Evolutionary conservation across 495 filamentous ascomycete species (phyloP).

Genomic region (Neurospora sp.): DNA sequence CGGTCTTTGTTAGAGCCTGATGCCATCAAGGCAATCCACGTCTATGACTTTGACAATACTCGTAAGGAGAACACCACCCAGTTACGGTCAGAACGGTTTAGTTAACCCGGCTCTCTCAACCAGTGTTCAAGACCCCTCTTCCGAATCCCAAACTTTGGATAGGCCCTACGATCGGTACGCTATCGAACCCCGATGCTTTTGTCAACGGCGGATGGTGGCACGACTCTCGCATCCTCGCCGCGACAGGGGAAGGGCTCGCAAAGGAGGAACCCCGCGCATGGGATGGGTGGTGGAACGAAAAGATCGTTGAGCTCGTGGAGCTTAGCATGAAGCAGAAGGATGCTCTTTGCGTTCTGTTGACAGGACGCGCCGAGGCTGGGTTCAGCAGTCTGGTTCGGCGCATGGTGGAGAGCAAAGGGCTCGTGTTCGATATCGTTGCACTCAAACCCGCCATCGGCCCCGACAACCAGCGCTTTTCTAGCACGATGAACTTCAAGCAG

Average conservation of each 20-base stretch:
- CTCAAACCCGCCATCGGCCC: conserved; percentile 82
- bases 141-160: conserved; percentile 89
- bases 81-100: not conserved
- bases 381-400: conserved; percentile 75
- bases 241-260: conserved; percentile 76
- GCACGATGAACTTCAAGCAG: conserved; percentile 84
- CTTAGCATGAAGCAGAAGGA: conserved; percentile 83
- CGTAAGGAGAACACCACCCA: conserved; percentile 40
- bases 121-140: conserved; percentile 83
- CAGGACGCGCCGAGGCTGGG: conserved; percentile 67
- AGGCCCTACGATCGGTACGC: conserved; percentile 56
- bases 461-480: conserved; percentile 59
- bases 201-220: conserved; percentile 96
- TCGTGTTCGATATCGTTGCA: conserved; percentile 82
- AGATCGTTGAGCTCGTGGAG: conserved; percentile 71
- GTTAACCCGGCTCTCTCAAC: not conserved
- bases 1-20: conserved; percentile 39
- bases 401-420: conserved; percentile 65
- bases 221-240: conserved; percentile 71
- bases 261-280: conserved; percentile 76
- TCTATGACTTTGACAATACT: conserved; percentile 99
- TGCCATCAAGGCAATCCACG: conserved; percentile 69
- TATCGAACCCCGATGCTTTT: conserved; percentile 67
- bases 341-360: conserved; percentile 76
- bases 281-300: conserved; percentile 97